Evolutionary conservation across 495 filamentous ascomycete species (phyloP), one percentile per base, ranked within the genome.

Genomic region (Haplographium delicatum): DNA sequence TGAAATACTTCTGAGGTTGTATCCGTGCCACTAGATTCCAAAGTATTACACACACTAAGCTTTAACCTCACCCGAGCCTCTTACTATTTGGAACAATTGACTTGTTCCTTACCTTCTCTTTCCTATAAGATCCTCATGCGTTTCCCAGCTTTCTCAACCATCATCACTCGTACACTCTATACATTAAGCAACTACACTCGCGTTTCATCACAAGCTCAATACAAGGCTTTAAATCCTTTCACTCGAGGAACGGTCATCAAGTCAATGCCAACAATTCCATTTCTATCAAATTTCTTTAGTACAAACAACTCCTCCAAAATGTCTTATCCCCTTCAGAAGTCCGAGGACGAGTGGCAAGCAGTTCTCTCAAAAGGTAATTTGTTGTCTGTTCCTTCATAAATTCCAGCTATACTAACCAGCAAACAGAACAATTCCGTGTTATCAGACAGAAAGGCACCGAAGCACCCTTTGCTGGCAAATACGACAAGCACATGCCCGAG

Each of bases 401-500:
- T 40, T 9, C 35, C 8, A 53, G n/a, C n/a, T n/a, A n/a, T 28
- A 56, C 7, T 15, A 39, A 13, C n/a, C 22, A 15, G 18, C 54
- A 58, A 57, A 43, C 33, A 93, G 93, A 95, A 51, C 91, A 97
- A 79, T 98, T 96, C 76, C 84, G 88, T 51, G 74, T 96, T 61
- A 80, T 98, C 51, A 83, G 93, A 59, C 66, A 91, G 65, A 88
- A 96, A 65, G 91, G 90, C 55, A 98, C 93, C 41, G 93, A 98
- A 65, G 72, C 78, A 2, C 74, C 90, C 22, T 80, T 74, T 56
- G 82, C 83, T 5, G 91, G 91, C 51, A 78, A 85, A 66, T 96
- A 88, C 68, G 83, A 97, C 69, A 84, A 89, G 62, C 91, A 96
- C 70, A 75, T 80, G 64, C 79, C 87, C n/a, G 57, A 68, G 1